Percentiles rank a stretch among this genome's conserved stretches.
Conservation (phyloP, 257 asterid species). For the Euphrasia confusa region DNA sequence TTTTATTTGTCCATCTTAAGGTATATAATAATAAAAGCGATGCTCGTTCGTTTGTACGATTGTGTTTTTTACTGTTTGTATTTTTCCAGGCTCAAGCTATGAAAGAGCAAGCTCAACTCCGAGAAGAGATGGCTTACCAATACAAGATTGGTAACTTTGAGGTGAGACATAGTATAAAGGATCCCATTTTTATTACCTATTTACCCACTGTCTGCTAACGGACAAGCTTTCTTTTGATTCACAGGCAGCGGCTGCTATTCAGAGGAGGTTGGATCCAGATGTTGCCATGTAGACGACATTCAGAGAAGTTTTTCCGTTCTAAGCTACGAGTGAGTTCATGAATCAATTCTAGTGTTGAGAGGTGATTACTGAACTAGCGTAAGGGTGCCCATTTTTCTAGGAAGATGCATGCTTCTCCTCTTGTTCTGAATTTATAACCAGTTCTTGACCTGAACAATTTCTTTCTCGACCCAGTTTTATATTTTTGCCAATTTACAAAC, state of each 20-base stretch:
- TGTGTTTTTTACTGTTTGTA: slow-evolving; percentile 13
- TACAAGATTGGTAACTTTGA: slow-evolving; percentile 90
- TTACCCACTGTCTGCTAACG: neutral
- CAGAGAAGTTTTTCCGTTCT: neutral
- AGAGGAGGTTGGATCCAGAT: slow-evolving; percentile 5
- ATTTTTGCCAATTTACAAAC: too few relatives aligned
- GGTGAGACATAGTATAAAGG: slow-evolving; percentile 34
- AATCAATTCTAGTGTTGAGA: too few relatives aligned
- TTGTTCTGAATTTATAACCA: too few relatives aligned
- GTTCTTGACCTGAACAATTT: too few relatives aligned
- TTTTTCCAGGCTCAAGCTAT: slow-evolving; percentile 85
- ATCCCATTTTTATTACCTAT: neutral
- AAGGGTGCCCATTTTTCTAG: too few relatives aligned
- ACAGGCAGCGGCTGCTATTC: slow-evolving; percentile 9
- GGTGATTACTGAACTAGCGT: too few relatives aligned
- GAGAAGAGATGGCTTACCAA: slow-evolving; percentile 97
- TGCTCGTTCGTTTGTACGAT: neutral
- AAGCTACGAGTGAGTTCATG: neutral
- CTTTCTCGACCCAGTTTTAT: too few relatives aligned
- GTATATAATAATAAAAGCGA: neutral
- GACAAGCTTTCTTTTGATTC: neutral
- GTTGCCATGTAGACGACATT: neutral
- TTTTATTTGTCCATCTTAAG: neutral
- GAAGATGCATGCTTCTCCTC: too few relatives aligned
- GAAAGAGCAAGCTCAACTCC: slow-evolving; percentile 95